A percentile compares a stretch with the other conserved stretches of the same genome.
Evolutionary conservation across 805 yeast species (phyloP).

Genomic region (Nakazawaea anatomiae): DNA sequence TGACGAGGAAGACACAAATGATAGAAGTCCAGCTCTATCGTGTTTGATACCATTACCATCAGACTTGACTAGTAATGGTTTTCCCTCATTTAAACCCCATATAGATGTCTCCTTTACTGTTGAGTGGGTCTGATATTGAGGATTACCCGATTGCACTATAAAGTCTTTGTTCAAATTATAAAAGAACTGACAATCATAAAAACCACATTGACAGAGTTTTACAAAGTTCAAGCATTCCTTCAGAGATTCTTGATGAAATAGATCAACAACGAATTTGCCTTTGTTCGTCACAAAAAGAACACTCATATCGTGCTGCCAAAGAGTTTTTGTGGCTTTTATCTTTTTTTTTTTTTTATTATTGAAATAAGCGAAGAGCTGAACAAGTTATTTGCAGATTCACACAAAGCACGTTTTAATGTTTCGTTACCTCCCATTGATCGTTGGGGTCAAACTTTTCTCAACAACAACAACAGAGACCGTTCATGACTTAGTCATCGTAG

Average conservation of each 20-base stretch:
- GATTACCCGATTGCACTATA: slow-evolving; percentile 42
- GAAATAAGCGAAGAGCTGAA: not conserved
- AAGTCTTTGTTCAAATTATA: slow-evolving; percentile 34
- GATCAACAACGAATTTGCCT: slow-evolving; percentile 49
- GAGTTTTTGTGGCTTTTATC: not conserved
- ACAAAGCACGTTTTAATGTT: not conserved
- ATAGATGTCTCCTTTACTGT: slow-evolving; percentile 23
- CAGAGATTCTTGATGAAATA: slow-evolving; percentile 29
- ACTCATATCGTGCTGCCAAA: slow-evolving; percentile 25
- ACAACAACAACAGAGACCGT: slow-evolving; percentile 10
- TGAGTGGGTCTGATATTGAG: slow-evolving; percentile 30
- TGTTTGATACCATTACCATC: slow-evolving; percentile 21
- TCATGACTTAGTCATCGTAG: slow-evolving; percentile 21
- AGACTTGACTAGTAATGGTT: not conserved
- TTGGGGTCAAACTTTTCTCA: not conserved
- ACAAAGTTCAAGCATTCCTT: slow-evolving; percentile 40
- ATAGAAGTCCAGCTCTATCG: slow-evolving; percentile 28
- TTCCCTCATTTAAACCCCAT: slow-evolving; percentile 21
- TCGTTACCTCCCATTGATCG: not conserved
- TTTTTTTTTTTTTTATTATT: not conserved
- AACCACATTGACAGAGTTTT: slow-evolving; percentile 45
- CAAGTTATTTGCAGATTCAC: too few species aligned
- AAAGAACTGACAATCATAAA: slow-evolving; percentile 48
- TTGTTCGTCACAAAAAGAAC: slow-evolving; percentile 30
- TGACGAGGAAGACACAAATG: slow-evolving; percentile 15